These are phyloP conservation scores for Scheffersomyces parashehatae DNA, from an alignment of 1,139 yeast species.

Conservation along the genomic window DNA sequence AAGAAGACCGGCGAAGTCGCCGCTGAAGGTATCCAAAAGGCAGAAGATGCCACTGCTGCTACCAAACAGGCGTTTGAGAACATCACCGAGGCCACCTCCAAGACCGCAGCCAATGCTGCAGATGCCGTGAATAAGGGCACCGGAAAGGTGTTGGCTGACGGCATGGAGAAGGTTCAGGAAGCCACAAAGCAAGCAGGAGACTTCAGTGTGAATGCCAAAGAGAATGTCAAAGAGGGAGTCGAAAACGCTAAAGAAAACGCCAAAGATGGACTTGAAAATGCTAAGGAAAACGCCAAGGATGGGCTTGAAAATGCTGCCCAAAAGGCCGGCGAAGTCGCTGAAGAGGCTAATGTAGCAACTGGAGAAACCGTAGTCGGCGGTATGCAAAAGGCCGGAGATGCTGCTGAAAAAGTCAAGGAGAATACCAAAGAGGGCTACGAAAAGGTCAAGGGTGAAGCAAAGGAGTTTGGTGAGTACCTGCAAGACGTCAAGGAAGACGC, in stretches of 20 bases:
- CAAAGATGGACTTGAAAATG: slow-evolving; percentile 1
- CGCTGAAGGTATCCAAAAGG: slow-evolving; percentile 25
- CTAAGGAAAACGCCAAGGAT: slow-evolving; percentile 5
- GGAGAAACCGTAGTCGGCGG: too few relatives aligned
- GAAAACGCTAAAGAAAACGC: slow-evolving; percentile 3
- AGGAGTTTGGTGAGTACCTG: slow-evolving; percentile 4
- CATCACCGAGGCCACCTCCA: slow-evolving; percentile 6
- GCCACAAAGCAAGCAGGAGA: slow-evolving; percentile 14
- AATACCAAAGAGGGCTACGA: slow-evolving; percentile 1
- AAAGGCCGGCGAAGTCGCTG: not conserved
- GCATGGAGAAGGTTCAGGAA: slow-evolving; percentile 32
- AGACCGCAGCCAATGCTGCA: slow-evolving; percentile 10
- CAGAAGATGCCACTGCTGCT: slow-evolving; percentile 18
- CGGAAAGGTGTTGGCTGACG: slow-evolving; percentile 37
- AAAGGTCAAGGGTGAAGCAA: slow-evolving; percentile 1
- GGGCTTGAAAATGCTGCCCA: not conserved
- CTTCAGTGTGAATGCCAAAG: slow-evolving; percentile 2
- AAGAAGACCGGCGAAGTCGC: slow-evolving; percentile 29
- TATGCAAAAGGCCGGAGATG: not conserved
- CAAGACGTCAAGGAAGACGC: slow-evolving; percentile 5
- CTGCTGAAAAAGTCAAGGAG: slow-evolving; percentile 6
- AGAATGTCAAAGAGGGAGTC: slow-evolving; percentile 2
- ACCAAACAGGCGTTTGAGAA: too few relatives aligned
- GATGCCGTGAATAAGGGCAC: slow-evolving; percentile 17
- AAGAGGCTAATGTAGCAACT: slow-evolving; percentile 3